Evolutionary conservation across 495 filamentous ascomycete species (phyloP).

Genomic region (Penicillium egyptiacum): DNA sequence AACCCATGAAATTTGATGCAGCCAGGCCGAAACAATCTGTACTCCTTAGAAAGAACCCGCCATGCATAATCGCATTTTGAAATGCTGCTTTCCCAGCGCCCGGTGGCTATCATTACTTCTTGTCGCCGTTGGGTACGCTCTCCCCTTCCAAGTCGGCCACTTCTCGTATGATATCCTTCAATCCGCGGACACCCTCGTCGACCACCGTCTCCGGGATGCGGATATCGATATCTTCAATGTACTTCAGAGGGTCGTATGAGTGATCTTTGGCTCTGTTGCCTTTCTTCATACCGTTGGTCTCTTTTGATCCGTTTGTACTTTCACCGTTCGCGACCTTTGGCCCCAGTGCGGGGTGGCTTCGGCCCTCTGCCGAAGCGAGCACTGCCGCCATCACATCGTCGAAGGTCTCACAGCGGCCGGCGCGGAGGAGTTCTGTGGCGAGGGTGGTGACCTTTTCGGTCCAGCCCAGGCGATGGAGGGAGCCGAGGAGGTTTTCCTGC

Average conservation of each 20-base stretch:
- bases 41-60: slow-evolving; percentile 22
- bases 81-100: background rate
- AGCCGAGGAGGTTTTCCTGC: slow-evolving; percentile 43
- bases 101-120: slow-evolving; percentile 19
- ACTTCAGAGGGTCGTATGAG: slow-evolving; percentile 27
- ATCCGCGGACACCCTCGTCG: slow-evolving; percentile 45
- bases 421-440: slow-evolving; percentile 46
- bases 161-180: slow-evolving; percentile 51
- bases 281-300: slow-evolving; percentile 29
- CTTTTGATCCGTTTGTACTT: slow-evolving; percentile 26
- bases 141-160: slow-evolving; percentile 51
- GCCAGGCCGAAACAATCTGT: slow-evolving; percentile 21
- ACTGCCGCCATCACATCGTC: slow-evolving; percentile 49
- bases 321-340: slow-evolving; percentile 21
- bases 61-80: slow-evolving; percentile 24
- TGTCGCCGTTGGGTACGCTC: slow-evolving; percentile 31
- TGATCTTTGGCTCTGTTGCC: slow-evolving; percentile 19
- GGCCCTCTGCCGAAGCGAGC: slow-evolving; percentile 43
- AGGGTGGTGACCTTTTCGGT: slow-evolving; percentile 43
- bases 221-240: slow-evolving; percentile 43
- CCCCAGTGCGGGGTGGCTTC: slow-evolving; percentile 34
- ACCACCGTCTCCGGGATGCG: slow-evolving; percentile 44
- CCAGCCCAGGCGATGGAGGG: slow-evolving; percentile 45
- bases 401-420: slow-evolving; percentile 48
- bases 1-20: slow-evolving; percentile 19